Conservation (phyloP, 176 grass and related monocot species). For the Cenchrus americanus region DNA sequence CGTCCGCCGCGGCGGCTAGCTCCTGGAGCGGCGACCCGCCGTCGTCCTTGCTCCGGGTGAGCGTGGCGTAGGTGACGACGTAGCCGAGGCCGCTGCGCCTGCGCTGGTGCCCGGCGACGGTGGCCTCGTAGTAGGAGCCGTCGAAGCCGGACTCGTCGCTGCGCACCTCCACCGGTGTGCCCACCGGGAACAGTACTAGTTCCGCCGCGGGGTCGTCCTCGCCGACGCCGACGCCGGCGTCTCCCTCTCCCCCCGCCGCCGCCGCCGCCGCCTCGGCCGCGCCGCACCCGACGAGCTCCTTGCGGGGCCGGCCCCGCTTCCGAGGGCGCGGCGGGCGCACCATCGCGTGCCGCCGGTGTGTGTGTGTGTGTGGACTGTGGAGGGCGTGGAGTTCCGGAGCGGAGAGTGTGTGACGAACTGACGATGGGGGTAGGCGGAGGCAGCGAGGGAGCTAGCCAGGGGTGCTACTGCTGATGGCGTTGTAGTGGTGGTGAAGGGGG, state of each 20-base stretch:
- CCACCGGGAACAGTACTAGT: not conserved
- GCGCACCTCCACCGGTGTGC: constrained; percentile 40
- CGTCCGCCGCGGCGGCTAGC: not conserved
- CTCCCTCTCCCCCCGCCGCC: too few relatives aligned
- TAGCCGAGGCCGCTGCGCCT: not conserved
- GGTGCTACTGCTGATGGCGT: too few relatives aligned
- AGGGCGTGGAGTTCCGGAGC: not conserved
- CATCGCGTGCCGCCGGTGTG: not conserved
- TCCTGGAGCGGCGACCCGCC: constrained; percentile 23
- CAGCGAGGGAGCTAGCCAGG: too few relatives aligned
- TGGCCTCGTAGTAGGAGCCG: constrained; percentile 47
- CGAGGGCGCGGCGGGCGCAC: not conserved
- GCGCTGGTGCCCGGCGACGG: not conserved
- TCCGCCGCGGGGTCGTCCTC: too few relatives aligned
- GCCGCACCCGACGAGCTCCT: not conserved
- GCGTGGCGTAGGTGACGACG: constrained; percentile 41
- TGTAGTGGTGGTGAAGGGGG: not conserved
- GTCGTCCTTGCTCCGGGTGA: not conserved
- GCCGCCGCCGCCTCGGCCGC: not conserved
- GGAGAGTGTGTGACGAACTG: too few relatives aligned
- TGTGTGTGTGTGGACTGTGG: too few relatives aligned
- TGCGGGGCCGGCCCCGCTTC: not conserved
- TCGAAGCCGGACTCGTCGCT: constrained; percentile 21
- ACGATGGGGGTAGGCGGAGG: not conserved
- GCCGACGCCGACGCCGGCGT: too few relatives aligned